Evolutionary conservation across 495 filamentous ascomycete genomes (phyloP).

Genomic region (Aspergillus conjunctus): DNA sequence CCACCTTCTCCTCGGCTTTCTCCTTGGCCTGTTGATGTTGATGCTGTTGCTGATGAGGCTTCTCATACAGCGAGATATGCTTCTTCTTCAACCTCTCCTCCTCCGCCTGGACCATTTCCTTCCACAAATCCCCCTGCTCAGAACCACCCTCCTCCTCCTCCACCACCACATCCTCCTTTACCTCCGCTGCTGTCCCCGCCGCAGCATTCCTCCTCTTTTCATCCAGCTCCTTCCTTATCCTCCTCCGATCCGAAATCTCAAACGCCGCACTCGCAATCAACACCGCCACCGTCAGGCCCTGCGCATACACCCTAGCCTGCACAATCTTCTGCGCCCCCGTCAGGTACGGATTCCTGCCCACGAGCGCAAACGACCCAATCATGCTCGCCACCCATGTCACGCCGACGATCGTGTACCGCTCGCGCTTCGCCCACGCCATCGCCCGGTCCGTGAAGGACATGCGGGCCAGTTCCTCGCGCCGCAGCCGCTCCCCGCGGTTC

Average conservation of each 20-base stretch:
- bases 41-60: conserved; percentile 18
- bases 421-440: conserved; percentile 65
- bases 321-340: conserved; percentile 86
- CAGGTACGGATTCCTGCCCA: conserved; percentile 77
- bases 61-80: conserved; percentile 49
- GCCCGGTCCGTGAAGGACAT: conserved; percentile 58
- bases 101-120: conserved; percentile 81
- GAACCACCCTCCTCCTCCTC: conserved; percentile 51
- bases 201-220: conserved; percentile 36
- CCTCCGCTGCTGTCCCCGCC: conserved; percentile 37
- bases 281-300: conserved; percentile 88
- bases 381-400: conserved; percentile 83
- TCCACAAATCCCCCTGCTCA: conserved; percentile 87
- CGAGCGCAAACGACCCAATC: conserved; percentile 72
- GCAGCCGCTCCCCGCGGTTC: conserved; percentile 59
- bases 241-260: conserved; percentile 79
- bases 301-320: conserved; percentile 97
- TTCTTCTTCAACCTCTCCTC: conserved; percentile 65
- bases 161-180: no score
- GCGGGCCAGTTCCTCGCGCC: conserved; percentile 48
- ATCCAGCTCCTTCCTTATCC: conserved; percentile 72
- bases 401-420: conserved; percentile 89
- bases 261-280: conserved; percentile 84
- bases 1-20: conserved; percentile 14
- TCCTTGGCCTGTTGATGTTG: conserved; percentile 20